These are phyloP conservation scores for Triadica sebifera DNA, from an alignment of 345 rosid genomes.

Conservation along the genomic window DNA sequence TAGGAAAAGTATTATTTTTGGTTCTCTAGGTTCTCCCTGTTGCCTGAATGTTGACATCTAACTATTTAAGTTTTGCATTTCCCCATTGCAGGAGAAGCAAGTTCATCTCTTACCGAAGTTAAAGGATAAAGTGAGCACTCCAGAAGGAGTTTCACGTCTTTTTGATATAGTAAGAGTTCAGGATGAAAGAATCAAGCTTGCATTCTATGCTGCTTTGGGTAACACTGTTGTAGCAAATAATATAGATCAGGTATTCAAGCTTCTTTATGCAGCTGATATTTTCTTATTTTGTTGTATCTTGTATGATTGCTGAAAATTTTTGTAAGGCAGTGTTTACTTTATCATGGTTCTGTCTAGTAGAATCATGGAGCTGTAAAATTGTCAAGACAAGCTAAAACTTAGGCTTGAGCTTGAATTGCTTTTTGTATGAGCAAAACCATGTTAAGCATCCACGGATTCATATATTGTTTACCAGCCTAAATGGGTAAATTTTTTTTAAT, in stretches of 20 bases:
- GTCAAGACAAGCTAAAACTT: background rate
- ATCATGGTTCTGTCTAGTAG: background rate
- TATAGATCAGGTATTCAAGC: constrained; percentile 78
- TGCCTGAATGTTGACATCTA: background rate
- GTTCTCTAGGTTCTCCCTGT: background rate
- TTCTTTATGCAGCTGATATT: background rate
- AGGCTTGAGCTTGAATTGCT: background rate
- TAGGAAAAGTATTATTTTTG: background rate
- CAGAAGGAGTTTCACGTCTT: constrained; percentile 91
- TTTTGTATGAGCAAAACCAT: background rate
- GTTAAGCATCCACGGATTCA: background rate
- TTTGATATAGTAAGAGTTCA: constrained; percentile 81
- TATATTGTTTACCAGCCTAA: background rate
- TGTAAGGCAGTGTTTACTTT: background rate
- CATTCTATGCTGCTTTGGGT: constrained; percentile 78
- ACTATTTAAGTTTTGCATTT: background rate
- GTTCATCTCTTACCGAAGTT: constrained; percentile 52
- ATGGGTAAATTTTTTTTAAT: background rate
- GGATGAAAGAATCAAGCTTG: constrained; percentile 92
- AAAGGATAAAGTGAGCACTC: constrained; percentile 65
- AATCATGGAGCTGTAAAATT: background rate
- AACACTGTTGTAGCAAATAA: constrained; percentile 83
- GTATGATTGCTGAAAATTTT: background rate
- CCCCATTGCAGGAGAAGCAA: constrained; percentile 76
- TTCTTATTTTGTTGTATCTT: background rate